A percentile compares a stretch with the other conserved stretches of the same genome.
These are phyloP conservation scores for Cladorrhinum sp. DNA, from an alignment of 2,329 filamentous ascomycete species.

Conservation along the genomic window DNA sequence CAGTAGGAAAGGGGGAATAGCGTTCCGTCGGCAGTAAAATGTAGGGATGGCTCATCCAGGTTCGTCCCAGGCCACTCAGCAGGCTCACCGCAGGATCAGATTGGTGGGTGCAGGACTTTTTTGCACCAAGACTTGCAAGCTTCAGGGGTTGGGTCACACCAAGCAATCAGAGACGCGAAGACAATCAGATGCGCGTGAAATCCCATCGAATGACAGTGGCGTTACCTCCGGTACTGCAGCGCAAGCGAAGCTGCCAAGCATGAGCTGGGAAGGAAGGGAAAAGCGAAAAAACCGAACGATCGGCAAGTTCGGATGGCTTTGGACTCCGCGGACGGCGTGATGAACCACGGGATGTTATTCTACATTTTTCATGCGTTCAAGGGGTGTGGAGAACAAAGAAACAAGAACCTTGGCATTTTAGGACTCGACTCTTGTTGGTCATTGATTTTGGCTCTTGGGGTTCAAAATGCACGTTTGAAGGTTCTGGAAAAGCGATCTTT, in stretches of 20 bases:
- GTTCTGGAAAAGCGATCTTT: not conserved
- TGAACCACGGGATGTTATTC: not conserved
- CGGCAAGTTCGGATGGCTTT: constrained; percentile 4
- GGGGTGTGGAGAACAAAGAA: not conserved
- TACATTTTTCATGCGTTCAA: not conserved
- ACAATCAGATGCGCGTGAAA: constrained; percentile 8
- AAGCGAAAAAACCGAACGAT: constrained; percentile 5
- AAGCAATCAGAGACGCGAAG: constrained; percentile 21
- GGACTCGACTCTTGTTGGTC: not conserved
- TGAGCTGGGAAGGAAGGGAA: not conserved
- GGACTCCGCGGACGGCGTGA: constrained; percentile 1
- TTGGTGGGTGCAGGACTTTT: constrained; percentile 14
- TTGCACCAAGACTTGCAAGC: constrained; percentile 3
- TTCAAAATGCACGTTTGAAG: not conserved
- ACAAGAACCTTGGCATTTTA: not conserved
- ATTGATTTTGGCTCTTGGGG: no score
- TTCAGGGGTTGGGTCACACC: constrained; percentile 17
- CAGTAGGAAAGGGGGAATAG: not conserved
- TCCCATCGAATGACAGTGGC: constrained; percentile 23
- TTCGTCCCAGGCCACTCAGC: not conserved
- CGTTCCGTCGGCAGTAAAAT: not conserved
- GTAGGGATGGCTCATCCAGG: constrained; percentile 1
- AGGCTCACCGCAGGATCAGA: constrained; percentile 11
- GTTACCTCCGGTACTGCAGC: constrained; percentile 14
- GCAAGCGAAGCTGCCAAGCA: constrained; percentile 3